Base-by-base conservation (phyloP, 805 yeast species). In the Zygosaccharomyces siamensis region DNA sequence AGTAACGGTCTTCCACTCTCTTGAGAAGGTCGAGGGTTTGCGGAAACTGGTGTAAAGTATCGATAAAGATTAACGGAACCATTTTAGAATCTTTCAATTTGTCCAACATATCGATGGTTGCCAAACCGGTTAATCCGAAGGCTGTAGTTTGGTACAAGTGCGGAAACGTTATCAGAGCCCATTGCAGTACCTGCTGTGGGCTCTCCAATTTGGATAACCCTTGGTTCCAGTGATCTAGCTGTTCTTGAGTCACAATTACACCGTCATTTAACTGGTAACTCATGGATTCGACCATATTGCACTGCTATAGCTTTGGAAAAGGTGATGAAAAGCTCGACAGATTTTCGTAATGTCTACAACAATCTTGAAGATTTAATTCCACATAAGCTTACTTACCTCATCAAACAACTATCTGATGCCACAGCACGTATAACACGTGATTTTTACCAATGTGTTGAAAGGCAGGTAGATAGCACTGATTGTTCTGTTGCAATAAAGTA, bases 11-110 rank as follows among this genome's bases (percentile, higher is more conserved):
- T 58, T 78, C 71, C 36, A 92, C 76, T 10, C 69, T 72, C 1
- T 78, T 74, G 4, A 90, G 84, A 35, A 92, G 74, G 3, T 83
- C 88, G 38, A 84, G 70, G 0, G 98, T 92, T 66, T 92, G 98
- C n/a, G 92, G 89, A 74, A 92, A 92, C 67, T 92, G 97, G 62
- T 90, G 87, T 53, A 92, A 71, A 0, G 98, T 92, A 64, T 92
- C 97, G 42, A 90, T 75, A 64, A 92, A 92, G 2, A 92, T 84
- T 48, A 90, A 72, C 47, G 89, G 95, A 5, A 86, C 55, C 33
- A 56, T 46, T 5, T 51, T 41, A 8, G 55, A 49, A 7, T 57
- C 51, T 36, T 41, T 28, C 39, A 83, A 58, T 61, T 81, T 79
- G 28, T 85, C 76, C 26, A 90, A 67, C 77, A 90, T 86, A 65